Evolutionary conservation across 2,329 filamentous ascomycete species (phyloP), one percentile per base, ranked within the genome.

Genomic region (Diaporthe ilicicola): DNA sequence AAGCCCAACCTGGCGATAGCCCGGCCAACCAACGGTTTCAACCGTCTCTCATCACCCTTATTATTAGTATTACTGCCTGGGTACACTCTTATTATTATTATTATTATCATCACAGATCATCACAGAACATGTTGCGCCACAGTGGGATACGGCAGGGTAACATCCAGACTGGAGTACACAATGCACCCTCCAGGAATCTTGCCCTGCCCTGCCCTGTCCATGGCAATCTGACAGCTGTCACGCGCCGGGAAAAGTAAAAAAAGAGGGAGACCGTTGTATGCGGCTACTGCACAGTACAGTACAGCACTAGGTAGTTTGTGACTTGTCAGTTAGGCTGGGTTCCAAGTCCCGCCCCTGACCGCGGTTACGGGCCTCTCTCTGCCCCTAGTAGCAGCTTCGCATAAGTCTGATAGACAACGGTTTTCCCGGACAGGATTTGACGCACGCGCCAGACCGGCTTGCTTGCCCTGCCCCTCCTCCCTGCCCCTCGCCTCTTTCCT

Each of bases 141-240:
- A n/a, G 32, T 24, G 5, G 4, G 39, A 39, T 24, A 39, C 54
- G 54, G 54, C n/a, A 10, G 53, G 13, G 55, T 46, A 9, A 29
- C 24, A 61, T n/a, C 24, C 37, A 46, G 55, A 32, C 54, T 39
- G 34, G n/a, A 39, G 54, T 39, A 10, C 7, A 17, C 13, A 24
- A 8, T 34, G 4, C 10, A 17, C 12, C 22, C 54, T n/a, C n/a
- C n/a, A n/a, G n/a, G n/a, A 42, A 34, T 59, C 34, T 42, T 22
- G 42, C n/a, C 54, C 54, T n/a, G 54, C n/a, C 34, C 32, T 5
- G 32, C 32, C 32, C 32, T 34, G 32, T 4, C 32, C 32, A 59
- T n/a, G 44, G 34, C 42, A 34, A 48, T 34, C 27, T 62, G 56
- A 62, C 56, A 48, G 42, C 56, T 62, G 56, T 62, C 42, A 62